These are phyloP conservation scores for Exophiala sideris DNA, from an alignment of 2,329 filamentous ascomycete species.

Conservation along the genomic window DNA sequence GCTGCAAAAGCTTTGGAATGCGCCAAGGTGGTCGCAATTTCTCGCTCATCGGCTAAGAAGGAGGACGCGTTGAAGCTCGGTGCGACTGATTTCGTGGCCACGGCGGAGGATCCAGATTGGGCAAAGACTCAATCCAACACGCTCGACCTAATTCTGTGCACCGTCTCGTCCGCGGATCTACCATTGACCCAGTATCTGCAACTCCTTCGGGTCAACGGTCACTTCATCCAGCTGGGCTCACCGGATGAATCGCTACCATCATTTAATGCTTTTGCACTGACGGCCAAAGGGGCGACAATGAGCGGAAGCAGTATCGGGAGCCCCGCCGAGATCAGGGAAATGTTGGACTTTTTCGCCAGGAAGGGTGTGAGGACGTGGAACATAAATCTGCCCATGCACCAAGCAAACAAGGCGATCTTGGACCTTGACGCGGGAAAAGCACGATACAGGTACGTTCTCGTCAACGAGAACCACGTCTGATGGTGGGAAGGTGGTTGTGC, in stretches of 20 bases:
- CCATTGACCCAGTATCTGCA: slow-evolving; percentile 59
- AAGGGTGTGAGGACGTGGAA: slow-evolving; percentile 44
- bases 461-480: slow-evolving; percentile 29
- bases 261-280: slow-evolving; percentile 58
- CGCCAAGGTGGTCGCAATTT: slow-evolving; percentile 59
- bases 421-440: slow-evolving; percentile 46
- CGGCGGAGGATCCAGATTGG: slow-evolving; percentile 56
- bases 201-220: slow-evolving; percentile 57
- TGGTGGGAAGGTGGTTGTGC: too few species aligned
- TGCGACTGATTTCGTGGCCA: slow-evolving; percentile 56
- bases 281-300: slow-evolving; percentile 54
- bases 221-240: slow-evolving; percentile 64
- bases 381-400: slow-evolving; percentile 39
- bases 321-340: slow-evolving; percentile 41
- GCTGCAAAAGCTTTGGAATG: slow-evolving; percentile 69
- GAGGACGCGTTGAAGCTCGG: slow-evolving; percentile 53
- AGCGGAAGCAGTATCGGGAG: slow-evolving; percentile 48
- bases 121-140: slow-evolving; percentile 45
- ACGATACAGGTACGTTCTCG: slow-evolving; percentile 45
- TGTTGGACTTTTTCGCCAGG: slow-evolving; percentile 43
- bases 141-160: slow-evolving; percentile 56
- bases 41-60: slow-evolving; percentile 49
- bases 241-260: slow-evolving; percentile 54
- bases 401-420: slow-evolving; percentile 41
- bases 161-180: slow-evolving; percentile 25